phyloP scores from a whole-genome alignment of 2,329 filamentous ascomycete species.

The Neurospora crassa region DNA sequence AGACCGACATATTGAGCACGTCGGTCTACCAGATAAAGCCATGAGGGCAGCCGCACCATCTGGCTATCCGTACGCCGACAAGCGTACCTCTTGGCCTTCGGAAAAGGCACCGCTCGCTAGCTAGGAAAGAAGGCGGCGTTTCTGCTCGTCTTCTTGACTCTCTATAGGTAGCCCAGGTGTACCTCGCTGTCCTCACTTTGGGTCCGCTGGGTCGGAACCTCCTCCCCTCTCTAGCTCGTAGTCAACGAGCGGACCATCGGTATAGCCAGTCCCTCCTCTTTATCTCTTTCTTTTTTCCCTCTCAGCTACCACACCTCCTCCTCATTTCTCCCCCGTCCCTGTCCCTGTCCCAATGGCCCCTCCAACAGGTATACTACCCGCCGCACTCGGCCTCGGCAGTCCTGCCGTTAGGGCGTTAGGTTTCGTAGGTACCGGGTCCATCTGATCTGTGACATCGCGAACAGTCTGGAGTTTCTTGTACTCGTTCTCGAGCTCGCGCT shows the following conservation, averaged over 20 bases:
- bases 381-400: not conserved
- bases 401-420: not conserved
- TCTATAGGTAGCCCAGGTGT: not conserved
- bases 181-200: not conserved
- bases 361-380: not conserved
- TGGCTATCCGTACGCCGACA: not conserved
- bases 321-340: not conserved
- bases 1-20: not conserved
- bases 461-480: conserved; percentile 86
- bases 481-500: conserved; percentile 73
- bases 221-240: not conserved
- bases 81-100: not conserved
- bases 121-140: not conserved
- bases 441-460: conserved; percentile 30
- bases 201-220: not conserved
- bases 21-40: not conserved
- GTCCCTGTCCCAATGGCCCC: not conserved
- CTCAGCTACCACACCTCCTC: not conserved
- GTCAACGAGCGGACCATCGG: not conserved
- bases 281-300: not conserved
- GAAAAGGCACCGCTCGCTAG: not conserved
- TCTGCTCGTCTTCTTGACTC: not conserved
- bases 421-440: not conserved
- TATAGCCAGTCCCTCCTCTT: not conserved
- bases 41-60: not conserved